Evolutionary conservation across 352 stramenopile species (phyloP).

Genomic region (Globisporangium alternatum): DNA sequence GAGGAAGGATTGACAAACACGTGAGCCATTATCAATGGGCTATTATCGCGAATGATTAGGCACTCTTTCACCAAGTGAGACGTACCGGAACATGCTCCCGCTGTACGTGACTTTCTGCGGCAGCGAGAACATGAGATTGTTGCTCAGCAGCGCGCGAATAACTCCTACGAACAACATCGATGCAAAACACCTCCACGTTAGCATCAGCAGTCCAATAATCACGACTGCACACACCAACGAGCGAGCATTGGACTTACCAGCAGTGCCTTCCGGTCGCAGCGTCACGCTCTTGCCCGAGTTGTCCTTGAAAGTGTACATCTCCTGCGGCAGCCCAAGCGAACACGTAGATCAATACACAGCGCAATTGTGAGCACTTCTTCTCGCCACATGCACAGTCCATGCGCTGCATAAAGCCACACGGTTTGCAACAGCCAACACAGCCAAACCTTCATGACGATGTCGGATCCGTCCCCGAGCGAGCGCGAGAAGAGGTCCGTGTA

Average conservation of each 20-base stretch:
- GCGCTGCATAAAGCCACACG: background rate
- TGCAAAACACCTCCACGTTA: background rate
- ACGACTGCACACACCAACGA: too few species aligned
- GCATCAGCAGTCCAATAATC: background rate
- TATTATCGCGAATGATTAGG: background rate
- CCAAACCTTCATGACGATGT: constrained; percentile 86
- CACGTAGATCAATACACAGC: background rate
- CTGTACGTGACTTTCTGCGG: constrained; percentile 84
- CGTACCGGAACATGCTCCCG: constrained; percentile 86
- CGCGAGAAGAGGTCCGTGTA: constrained; percentile 83
- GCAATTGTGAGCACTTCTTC: background rate
- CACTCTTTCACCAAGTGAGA: background rate
- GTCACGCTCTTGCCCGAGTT: constrained; percentile 87
- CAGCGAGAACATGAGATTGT: constrained; percentile 66
- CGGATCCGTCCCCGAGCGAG: constrained; percentile 78
- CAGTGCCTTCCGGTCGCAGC: constrained; percentile 81
- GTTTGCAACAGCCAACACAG: constrained; percentile 5
- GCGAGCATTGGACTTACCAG: constrained; percentile 22
- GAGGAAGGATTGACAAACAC: background rate
- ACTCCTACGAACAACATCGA: constrained; percentile 36
- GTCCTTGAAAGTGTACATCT: constrained; percentile 90
- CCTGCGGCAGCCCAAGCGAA: constrained; percentile 29
- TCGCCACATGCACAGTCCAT: background rate
- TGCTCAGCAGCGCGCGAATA: constrained; percentile 74
- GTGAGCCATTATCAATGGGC: constrained; percentile 1